These are phyloP conservation scores for Candida glucosophila DNA, from an alignment of 1,139 yeast genomes.

Conservation along the genomic window DNA sequence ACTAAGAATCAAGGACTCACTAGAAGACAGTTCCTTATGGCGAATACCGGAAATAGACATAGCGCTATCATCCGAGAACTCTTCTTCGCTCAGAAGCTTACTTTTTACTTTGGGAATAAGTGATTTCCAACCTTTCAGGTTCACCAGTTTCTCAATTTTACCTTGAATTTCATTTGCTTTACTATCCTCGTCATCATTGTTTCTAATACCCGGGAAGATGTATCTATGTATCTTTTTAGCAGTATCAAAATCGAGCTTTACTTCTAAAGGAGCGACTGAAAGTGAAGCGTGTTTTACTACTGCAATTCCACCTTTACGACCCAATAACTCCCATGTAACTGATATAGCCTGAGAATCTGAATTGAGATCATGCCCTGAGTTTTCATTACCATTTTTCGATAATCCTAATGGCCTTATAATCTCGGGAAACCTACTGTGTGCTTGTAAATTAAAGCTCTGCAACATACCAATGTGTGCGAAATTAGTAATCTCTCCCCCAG, in stretches of 20 bases:
- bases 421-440: conserved; percentile 61
- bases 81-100: too few species aligned
- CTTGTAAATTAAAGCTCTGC: conserved; percentile 63
- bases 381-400: conserved; percentile 3
- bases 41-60: too few species aligned
- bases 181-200: conserved; percentile 3
- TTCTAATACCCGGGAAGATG: conserved; percentile 40
- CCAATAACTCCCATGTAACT: conserved; percentile 64
- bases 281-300: conserved; percentile 41
- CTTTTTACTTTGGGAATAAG: background rate
- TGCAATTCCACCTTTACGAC: conserved; percentile 81
- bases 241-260: conserved; percentile 65
- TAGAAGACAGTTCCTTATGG: background rate
- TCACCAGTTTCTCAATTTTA: conserved; percentile 1
- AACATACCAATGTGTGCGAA: conserved; percentile 52
- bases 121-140: too few species aligned
- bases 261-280: conserved; percentile 57
- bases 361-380: conserved; percentile 1
- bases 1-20: background rate
- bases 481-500: conserved; percentile 52
- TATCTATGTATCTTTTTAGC: conserved; percentile 57
- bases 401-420: conserved; percentile 48
- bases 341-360: conserved; percentile 25
- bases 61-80: background rate
- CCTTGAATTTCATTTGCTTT: conserved; percentile 2